Evolutionary conservation across 2,329 filamentous ascomycete genomes (phyloP), one percentile per base, ranked within the genome.

Genomic region (Aspergillus clavatus): DNA sequence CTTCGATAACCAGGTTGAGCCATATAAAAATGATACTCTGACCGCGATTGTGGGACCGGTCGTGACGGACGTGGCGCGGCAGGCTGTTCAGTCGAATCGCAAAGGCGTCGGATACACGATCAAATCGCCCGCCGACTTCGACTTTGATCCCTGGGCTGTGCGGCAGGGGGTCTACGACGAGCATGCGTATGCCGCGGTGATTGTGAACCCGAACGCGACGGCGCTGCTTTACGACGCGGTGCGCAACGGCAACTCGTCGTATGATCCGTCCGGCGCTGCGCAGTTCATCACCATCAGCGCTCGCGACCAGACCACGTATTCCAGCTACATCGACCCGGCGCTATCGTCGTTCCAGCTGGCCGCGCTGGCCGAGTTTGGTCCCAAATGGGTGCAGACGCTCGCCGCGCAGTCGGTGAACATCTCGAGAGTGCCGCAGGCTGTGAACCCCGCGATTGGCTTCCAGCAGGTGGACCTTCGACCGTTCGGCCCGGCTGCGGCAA

Each of bases 171-270:
- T 85, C 1, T 84, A 82, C 58, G 69, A 83, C 43, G 77, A 74
- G 52, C 66, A 80, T 23, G 73, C 74, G 7, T 84, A 77, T 72
- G 80, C 77, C 0, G 81, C 82, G 0, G 72, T 85, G 38, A 72
- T 84, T 44, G 70, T 85, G 52, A 81, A 83, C 48, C 60, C 80
- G 1, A 83, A 84, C 52, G 81, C 82, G 0, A 83, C 80, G 0
- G 65, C 72, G 0, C 66, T 83, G 16, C 69, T 85, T 0, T 76
- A 75, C 42, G 64, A 72, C 14, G 80, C 82, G 0, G 67, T 83
- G 0, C 61, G 65, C 1, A 74, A 62, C 0, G 78, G 76, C 1
- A 82, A 85, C 55, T 54, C 72, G 2, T 75, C 73, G 4, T 85
- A 84, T 56, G 78, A 83, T 39, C 82, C 81, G 0, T 65, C 72